phyloP scores from a whole-genome alignment of 805 yeast species.

The Suhomyces sp. region DNA sequence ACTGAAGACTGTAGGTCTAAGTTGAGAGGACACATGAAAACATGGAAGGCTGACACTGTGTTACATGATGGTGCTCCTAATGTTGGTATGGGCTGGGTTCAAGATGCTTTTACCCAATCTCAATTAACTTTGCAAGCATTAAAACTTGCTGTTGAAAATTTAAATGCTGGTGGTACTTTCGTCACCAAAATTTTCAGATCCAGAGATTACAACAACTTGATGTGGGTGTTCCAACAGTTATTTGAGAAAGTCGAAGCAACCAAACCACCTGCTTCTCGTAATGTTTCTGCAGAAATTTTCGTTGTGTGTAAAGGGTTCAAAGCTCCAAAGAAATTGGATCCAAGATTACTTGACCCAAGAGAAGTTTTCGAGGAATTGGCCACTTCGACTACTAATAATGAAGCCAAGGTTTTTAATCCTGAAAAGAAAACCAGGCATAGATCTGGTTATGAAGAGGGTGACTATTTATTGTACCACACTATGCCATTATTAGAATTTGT shows the following conservation, averaged over 20 bases:
- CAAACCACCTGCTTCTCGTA: slow-evolving; percentile 98
- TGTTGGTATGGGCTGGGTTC: slow-evolving; percentile 99
- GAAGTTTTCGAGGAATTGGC: slow-evolving; percentile 92
- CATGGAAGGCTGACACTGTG: slow-evolving; percentile 98
- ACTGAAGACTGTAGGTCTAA: slow-evolving; percentile 96
- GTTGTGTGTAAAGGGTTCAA: slow-evolving; percentile 95
- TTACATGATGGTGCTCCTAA: slow-evolving; percentile 99
- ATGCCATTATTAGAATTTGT: slow-evolving; percentile 79
- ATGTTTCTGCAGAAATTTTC: slow-evolving; percentile 97
- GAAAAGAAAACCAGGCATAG: slow-evolving; percentile 86
- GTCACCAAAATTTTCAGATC: slow-evolving; percentile 97
- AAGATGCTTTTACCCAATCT: slow-evolving; percentile 98
- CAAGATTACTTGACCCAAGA: slow-evolving; percentile 84
- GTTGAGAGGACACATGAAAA: slow-evolving; percentile 92
- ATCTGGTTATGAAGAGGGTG: slow-evolving; percentile 97
- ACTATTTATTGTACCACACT: slow-evolving; percentile 66
- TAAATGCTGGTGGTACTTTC: slow-evolving; percentile 89
- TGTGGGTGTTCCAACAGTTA: slow-evolving; percentile 97
- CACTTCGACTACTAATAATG: slow-evolving; percentile 63
- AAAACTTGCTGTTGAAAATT: slow-evolving; percentile 89
- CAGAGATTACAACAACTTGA: slow-evolving; percentile 93
- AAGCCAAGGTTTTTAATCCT: slow-evolving; percentile 92
- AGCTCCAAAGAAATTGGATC: slow-evolving; percentile 94
- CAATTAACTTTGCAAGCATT: slow-evolving; percentile 92
- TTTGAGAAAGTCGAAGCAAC: slow-evolving; percentile 98